A percentile compares a stretch with the other conserved stretches of the same genome.
phyloP scores from a whole-genome alignment of 2,329 filamentous ascomycete genomes.

The Huntiella moniliformis region DNA sequence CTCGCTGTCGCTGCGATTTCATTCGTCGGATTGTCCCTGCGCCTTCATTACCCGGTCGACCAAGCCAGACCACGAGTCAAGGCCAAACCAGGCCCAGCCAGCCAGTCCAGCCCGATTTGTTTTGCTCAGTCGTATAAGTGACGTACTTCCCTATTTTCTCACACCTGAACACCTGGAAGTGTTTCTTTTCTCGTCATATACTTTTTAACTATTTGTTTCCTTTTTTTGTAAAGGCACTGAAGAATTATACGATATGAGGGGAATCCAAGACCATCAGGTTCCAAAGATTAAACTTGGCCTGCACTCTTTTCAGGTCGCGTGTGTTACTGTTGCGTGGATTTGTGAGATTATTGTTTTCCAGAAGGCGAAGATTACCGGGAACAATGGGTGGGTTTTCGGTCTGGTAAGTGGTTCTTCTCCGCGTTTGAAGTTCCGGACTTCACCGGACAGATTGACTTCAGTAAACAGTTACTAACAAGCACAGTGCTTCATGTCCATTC shows the following conservation, averaged over 20 bases:
- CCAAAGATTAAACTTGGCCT: slow-evolving; percentile 37
- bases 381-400: slow-evolving; percentile 44
- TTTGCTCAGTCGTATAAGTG: not conserved
- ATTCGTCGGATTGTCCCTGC: no score
- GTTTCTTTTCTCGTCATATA: no score
- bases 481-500: slow-evolving; percentile 46
- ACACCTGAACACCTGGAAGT: no score
- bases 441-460: no score
- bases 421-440: no score
- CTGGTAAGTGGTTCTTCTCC: slow-evolving; percentile 28
- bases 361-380: slow-evolving; percentile 31
- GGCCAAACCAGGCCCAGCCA: no score
- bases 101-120: not conserved
- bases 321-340: slow-evolving; percentile 37
- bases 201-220: no score
- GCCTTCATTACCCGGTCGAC: no score
- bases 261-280: slow-evolving; percentile 15
- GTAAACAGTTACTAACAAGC: not conserved
- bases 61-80: not conserved
- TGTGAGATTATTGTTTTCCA: slow-evolving; percentile 42
- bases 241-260: slow-evolving; percentile 1
- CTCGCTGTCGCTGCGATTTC: no score
- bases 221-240: not conserved
- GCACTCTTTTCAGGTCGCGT: slow-evolving; percentile 34
- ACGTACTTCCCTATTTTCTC: not conserved